Percentiles rank a stretch among this genome's conserved stretches.
Conservation (phyloP, 805 yeast genomes). For the Maudiozyma barnettii region DNA sequence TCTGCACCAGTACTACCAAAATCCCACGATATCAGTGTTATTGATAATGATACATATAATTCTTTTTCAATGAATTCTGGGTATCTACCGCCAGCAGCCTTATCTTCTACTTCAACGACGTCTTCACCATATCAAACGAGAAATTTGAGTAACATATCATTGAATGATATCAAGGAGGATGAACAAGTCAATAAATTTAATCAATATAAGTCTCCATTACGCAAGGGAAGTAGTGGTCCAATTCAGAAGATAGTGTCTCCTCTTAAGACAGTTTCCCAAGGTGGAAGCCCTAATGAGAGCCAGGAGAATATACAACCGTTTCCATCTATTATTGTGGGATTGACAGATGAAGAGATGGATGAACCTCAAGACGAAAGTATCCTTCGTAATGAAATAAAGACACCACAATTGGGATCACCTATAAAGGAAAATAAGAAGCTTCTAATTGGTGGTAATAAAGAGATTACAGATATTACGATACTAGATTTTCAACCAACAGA, state of each 20-base stretch:
- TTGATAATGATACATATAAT: neutral
- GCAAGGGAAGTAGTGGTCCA: neutral
- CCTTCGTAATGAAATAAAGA: neutral
- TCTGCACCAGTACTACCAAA: conserved; percentile 11
- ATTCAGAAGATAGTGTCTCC: neutral
- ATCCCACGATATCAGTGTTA: too few relatives aligned
- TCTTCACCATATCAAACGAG: conserved; percentile 10
- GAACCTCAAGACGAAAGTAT: neutral
- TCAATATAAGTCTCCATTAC: neutral
- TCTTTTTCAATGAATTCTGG: conserved; percentile 2
- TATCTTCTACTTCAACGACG: conserved; percentile 34
- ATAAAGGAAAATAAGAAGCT: neutral
- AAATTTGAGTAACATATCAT: conserved; percentile 21
- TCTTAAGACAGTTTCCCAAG: conserved; percentile 1
- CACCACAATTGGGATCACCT: neutral
- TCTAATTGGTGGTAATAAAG: neutral
- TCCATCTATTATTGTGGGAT: conserved; percentile 20
- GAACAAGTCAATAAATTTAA: conserved; percentile 13
- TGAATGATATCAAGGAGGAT: conserved; percentile 30
- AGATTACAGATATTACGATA: neutral
- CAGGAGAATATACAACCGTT: conserved; percentile 14
- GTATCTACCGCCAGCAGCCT: neutral
- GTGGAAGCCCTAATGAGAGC: conserved; percentile 7
- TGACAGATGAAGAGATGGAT: conserved; percentile 8
- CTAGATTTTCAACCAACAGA: neutral